Evolutionary conservation across 441 rosid species (phyloP).

Genomic region (Eruca vesicaria): DNA sequence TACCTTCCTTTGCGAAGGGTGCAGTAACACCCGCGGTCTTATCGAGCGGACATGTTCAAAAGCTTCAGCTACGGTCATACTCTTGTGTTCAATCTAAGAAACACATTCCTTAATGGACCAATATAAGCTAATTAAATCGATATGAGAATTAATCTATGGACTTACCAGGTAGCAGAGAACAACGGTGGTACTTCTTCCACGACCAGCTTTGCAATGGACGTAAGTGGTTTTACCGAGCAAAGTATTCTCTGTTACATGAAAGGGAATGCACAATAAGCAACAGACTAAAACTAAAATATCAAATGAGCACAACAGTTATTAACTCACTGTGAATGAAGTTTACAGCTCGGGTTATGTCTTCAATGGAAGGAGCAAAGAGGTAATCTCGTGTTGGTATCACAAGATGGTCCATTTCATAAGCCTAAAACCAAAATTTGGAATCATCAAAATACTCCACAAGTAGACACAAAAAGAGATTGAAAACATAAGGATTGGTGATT

Average conservation of each 20-base stretch:
- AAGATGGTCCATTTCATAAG: constrained; percentile 68
- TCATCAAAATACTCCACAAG: neutral
- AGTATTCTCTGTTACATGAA: constrained; percentile 47
- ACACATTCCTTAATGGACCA: neutral
- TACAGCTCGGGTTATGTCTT: constrained; percentile 63
- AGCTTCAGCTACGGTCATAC: constrained; percentile 71
- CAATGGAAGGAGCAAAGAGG: constrained; percentile 69
- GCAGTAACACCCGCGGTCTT: constrained; percentile 79
- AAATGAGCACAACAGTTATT: neutral
- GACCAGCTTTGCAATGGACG: constrained; percentile 90
- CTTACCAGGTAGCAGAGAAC: constrained; percentile 83
- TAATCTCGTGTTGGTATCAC: constrained; percentile 89
- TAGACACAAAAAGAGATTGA: neutral
- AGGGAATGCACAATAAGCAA: neutral
- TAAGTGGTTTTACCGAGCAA: constrained; percentile 64
- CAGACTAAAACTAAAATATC: neutral
- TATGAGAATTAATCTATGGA: neutral
- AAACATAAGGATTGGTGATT: neutral
- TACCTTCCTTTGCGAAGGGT: constrained; percentile 83
- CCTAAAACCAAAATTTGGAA: constrained; percentile 42
- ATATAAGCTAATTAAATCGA: neutral
- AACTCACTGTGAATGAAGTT: constrained; percentile 70
- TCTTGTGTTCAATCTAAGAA: constrained; percentile 62
- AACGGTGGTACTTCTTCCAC: constrained; percentile 80
- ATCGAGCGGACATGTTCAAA: constrained; percentile 70